A percentile compares a stretch with the other conserved stretches of the same genome.
These are phyloP conservation scores for Aureobasidium sp. DNA, from an alignment of 2,329 filamentous ascomycete genomes.

Conservation along the genomic window DNA sequence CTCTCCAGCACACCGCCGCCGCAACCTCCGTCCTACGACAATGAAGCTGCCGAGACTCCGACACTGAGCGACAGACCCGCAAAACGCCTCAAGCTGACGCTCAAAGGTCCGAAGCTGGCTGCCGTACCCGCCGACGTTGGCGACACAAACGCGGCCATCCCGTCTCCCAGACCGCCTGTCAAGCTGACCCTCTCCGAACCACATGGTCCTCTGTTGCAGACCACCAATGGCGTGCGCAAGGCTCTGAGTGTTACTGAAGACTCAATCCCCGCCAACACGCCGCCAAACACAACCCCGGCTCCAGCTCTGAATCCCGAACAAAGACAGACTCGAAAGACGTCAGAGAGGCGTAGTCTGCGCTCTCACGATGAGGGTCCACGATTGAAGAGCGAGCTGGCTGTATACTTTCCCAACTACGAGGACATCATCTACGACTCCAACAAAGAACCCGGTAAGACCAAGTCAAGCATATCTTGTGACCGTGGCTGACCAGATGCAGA, in stretches of 20 bases:
- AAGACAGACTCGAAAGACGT: background rate
- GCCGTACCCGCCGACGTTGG: background rate
- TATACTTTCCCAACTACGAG: conserved; percentile 91
- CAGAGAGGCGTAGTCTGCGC: conserved; percentile 66
- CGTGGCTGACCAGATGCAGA: conserved; percentile 43
- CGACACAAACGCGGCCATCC: background rate
- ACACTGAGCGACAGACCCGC: background rate
- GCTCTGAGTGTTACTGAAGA: conserved; percentile 27
- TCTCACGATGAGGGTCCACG: conserved; percentile 74
- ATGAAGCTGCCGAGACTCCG: background rate
- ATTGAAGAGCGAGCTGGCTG: conserved; percentile 83
- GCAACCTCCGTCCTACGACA: background rate
- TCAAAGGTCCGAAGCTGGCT: conserved; percentile 8
- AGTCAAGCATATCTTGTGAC: background rate
- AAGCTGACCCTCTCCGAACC: conserved; percentile 35
- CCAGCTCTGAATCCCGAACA: background rate
- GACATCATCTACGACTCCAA: conserved; percentile 82
- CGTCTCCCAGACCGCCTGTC: conserved; percentile 29
- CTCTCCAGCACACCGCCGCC: background rate
- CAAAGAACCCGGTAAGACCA: conserved; percentile 47
- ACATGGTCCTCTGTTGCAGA: conserved; percentile 33
- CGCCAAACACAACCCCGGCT: conserved; percentile 25
- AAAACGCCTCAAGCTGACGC: conserved; percentile 10
- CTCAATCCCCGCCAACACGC: conserved; percentile 23
- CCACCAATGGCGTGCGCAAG: conserved; percentile 34